Conservation (phyloP, 208 protist species). For the Wallacemonas sp. region DNA sequence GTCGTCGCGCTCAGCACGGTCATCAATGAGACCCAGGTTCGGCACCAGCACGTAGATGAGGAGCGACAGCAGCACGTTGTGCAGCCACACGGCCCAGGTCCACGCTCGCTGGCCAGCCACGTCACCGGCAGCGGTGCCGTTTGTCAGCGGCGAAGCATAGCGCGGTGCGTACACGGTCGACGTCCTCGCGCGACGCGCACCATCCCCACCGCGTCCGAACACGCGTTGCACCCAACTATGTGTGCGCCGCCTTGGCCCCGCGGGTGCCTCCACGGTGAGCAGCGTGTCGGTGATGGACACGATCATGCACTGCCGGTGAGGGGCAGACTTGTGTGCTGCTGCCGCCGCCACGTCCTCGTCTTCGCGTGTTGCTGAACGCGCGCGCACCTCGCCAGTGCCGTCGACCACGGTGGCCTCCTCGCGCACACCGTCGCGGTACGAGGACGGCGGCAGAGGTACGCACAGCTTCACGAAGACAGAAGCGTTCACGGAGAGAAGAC, state of each 20-base stretch:
- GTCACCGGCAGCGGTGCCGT: neutral
- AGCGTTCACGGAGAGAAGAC: slow-evolving; percentile 61
- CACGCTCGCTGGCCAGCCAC: neutral
- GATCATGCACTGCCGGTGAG: slow-evolving; percentile 47
- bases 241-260: neutral
- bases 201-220: neutral
- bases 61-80: slow-evolving; percentile 32
- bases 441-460: slow-evolving; percentile 10
- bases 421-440: neutral
- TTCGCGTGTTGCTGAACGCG: neutral
- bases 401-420: neutral
- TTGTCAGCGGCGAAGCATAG: slow-evolving; percentile 7
- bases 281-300: slow-evolving; percentile 72
- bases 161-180: neutral
- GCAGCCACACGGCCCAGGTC: slow-evolving; percentile 13
- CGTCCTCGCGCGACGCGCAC: neutral
- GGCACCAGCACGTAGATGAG: slow-evolving; percentile 33
- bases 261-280: slow-evolving; percentile 69
- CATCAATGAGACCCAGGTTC: slow-evolving; percentile 12
- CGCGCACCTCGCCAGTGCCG: neutral
- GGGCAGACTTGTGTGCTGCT: neutral
- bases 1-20: neutral
- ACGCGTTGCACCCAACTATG: slow-evolving; percentile 18
- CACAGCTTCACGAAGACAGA: slow-evolving; percentile 79
- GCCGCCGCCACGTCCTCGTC: neutral